Evolutionary conservation across 106 monocot species (phyloP).

Genomic region (Dendrobium chrysotoxum): DNA sequence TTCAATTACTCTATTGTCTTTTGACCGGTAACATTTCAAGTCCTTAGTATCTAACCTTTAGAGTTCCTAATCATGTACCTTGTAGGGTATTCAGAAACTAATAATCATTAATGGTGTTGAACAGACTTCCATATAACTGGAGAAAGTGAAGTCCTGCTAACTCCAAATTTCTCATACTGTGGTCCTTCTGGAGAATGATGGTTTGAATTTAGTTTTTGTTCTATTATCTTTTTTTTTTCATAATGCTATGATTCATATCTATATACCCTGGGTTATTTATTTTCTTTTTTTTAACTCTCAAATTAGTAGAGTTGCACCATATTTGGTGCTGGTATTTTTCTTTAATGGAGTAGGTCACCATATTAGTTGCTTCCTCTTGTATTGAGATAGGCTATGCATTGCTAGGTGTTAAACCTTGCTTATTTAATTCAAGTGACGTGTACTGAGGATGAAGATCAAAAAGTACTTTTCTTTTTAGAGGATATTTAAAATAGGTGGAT

Average conservation of each 20-base stretch:
- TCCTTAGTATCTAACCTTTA: not conserved
- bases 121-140: constrained; percentile 11
- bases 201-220: constrained; percentile 8
- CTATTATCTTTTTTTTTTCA: not conserved
- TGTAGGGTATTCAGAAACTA: constrained; percentile 8
- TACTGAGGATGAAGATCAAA: too few relatives aligned
- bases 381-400: not conserved
- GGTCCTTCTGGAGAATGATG: constrained; percentile 12
- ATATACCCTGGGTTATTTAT: not conserved
- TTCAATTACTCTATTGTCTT: constrained; percentile 1
- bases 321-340: constrained; percentile 1
- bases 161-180: constrained; percentile 12
- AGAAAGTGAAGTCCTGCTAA: constrained; percentile 11
- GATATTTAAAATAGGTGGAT: too few relatives aligned
- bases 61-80: not conserved
- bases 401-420: not conserved
- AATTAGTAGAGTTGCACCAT: not conserved
- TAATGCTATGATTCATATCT: not conserved
- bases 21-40: not conserved
- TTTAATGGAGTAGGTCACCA: not conserved
- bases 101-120: constrained; percentile 9
- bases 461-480: too few relatives aligned
- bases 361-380: not conserved
- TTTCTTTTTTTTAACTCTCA: not conserved
- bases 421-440: not conserved